Base-by-base conservation (phyloP, 305 asterid species). In the Fraxinus latifolia region DNA sequence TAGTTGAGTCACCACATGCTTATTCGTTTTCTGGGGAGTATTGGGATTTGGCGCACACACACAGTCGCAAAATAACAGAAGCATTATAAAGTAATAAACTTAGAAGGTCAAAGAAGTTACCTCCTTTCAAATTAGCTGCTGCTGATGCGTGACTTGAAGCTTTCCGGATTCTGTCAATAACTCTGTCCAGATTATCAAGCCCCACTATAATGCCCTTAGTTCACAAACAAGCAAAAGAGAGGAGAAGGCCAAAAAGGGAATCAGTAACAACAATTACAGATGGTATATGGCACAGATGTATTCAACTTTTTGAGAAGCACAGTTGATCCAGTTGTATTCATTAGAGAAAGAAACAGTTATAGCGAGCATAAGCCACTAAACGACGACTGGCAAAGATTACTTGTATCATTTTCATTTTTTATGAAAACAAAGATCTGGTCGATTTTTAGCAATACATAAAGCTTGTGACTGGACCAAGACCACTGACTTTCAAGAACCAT, bases 151-250 rank as follows among this genome's bases (percentile, higher is more conserved):
- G 90, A 86, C 91, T 91, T 78, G 99, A 84, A 89, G 98, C 95
- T 84, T 91, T 89, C 85, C 95, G 88, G 87, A 96, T 90, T 68
- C 89, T 73, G 76, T 89, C 88, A 44, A 96, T 94, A 79, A 95
- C 93, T 80, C 86, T 89, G 84, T 94, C 98, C 89, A 94, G 87
- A 82, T 94, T 92, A 84, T 91, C 97, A 85, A 96, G 98, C 85
- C 98, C 99, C 86, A 84, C 79, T 74, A 93, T 81, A 74, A 95
- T 89, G 79, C 99, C 99, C 99, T 96, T 81, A 50, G 74, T 80
- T 86, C 85, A 77, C 90, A 90, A 65, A 82, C 11, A 78, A 72
- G 84, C 77, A 86, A 85, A 83, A 36, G 81, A 80, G 75, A 77
- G 50, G 62, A 44, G 65, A 36, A n/a, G 32, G 29, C 58, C 36